Evolutionary conservation across 2,329 filamentous ascomycete species (phyloP).

Genomic region (Microsporum audouinii): DNA sequence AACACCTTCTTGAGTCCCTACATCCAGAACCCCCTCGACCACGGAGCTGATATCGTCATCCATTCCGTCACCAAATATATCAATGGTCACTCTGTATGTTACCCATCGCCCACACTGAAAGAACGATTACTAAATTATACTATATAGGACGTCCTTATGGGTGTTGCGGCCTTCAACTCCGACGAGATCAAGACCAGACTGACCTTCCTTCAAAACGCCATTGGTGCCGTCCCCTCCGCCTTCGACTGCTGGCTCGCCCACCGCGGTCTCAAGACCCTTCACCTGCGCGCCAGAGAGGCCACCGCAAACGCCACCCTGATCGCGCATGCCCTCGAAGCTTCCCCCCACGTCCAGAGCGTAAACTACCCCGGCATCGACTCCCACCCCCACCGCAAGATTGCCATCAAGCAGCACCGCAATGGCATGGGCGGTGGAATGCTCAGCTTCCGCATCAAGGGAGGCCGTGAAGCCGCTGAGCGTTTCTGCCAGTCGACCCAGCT

Average conservation of each 20-base stretch:
- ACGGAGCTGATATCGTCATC: constrained; percentile 91
- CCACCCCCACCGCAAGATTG: constrained; percentile 76
- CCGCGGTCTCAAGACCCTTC: constrained; percentile 89
- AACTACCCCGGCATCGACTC: constrained; percentile 90
- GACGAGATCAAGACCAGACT: constrained; percentile 65
- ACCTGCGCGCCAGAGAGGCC: constrained; percentile 80
- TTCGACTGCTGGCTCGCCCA: constrained; percentile 99
- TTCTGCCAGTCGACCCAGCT: constrained; percentile 86
- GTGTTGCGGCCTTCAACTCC: constrained; percentile 88
- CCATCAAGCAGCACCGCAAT: constrained; percentile 80
- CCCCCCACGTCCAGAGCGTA: constrained; percentile 71
- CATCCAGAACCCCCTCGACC: constrained; percentile 88
- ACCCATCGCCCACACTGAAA: neutral
- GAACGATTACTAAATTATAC: neutral
- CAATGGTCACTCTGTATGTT: constrained; percentile 65
- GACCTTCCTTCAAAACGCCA: constrained; percentile 90
- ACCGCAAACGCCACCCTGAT: constrained; percentile 69
- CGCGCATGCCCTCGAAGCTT: constrained; percentile 64
- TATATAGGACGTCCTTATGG: constrained; percentile 79
- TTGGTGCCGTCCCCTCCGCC: constrained; percentile 83
- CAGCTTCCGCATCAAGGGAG: constrained; percentile 84
- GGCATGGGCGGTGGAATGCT: constrained; percentile 97
- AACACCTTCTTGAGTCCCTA: constrained; percentile 98
- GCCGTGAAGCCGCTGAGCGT: constrained; percentile 69
- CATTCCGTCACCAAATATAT: constrained; percentile 99